Base-by-base conservation (phyloP, 2,329 filamentous ascomycete genomes). In the Pseudocercospora macadamiae region DNA sequence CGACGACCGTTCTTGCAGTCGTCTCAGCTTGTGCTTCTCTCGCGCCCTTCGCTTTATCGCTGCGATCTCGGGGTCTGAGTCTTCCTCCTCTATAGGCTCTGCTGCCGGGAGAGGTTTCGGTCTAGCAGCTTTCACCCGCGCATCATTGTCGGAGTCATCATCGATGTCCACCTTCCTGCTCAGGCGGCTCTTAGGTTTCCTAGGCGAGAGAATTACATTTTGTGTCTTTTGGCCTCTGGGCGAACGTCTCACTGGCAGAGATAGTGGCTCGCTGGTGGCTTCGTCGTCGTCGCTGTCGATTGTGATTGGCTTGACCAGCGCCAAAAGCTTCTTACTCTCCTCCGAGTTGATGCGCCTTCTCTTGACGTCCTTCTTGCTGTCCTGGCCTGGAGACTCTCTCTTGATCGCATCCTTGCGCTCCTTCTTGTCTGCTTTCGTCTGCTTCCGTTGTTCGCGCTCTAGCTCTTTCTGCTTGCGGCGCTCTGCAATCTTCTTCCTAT, bases 41-140 rank as follows among this genome's bases (percentile, higher is more conserved):
- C 78, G 71, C 7, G 78, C 78, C 59, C 74, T 71, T 30, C 74
- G 70, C 49, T 73, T 73, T 23, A 80, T 66, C 47, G 76, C 76
- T 16, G 74, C 73, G 18, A 79, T 71, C 55, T 80, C 79, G 4
- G 63, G 63, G 30, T 78, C 75, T 0, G 64, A 66, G 49, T 79
- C 77, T 8, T 75, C 75, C 21, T 73, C 71, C 9, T 73, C 70
- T 18, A 67, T 68, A 34, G 54, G 39, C 42, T 55, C 53, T 16
- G 54, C 21, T 5, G 56, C 34, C 14, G 36, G 48, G 12, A 45
- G 34, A n/a, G 51, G 52, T 19, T 36, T 37, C n/a, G 28, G 6
- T 37, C 39, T 37, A 5, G 42, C 23, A 5, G 53, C 25, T 12
- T 55, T 62, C 19, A 60, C 32, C 25, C 60, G 28, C 8, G 61